Percentiles rank a stretch among this genome's conserved stretches.
phyloP scores from a whole-genome alignment of 2,329 filamentous ascomycete genomes.

The Sclerotiophoma versabilis region DNA sequence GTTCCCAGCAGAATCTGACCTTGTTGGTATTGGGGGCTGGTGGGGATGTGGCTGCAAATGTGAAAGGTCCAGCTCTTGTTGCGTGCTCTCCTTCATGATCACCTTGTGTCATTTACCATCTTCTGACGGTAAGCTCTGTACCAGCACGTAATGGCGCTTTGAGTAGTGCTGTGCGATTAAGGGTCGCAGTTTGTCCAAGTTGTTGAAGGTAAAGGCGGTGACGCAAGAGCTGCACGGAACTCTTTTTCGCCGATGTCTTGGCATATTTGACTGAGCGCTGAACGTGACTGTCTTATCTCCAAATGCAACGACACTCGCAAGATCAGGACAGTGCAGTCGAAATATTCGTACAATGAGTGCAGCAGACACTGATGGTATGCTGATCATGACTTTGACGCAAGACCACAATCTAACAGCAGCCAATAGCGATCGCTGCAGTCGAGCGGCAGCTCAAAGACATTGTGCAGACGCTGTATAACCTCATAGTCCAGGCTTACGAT shows the following conservation, averaged over 20 bases:
- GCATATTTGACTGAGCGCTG: slow-evolving; percentile 6
- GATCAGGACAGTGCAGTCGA: neutral
- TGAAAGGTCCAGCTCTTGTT: slow-evolving; percentile 28
- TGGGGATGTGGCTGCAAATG: slow-evolving; percentile 32
- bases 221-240: slow-evolving; percentile 19
- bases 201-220: slow-evolving; percentile 22
- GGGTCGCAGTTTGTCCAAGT: slow-evolving; percentile 15
- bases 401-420: neutral
- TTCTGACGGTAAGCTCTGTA: neutral
- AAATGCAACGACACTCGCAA: neutral
- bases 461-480: slow-evolving; percentile 67
- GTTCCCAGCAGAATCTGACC: slow-evolving; percentile 15
- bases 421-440: slow-evolving; percentile 30
- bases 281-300: neutral
- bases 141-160: slow-evolving; percentile 22
- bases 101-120: slow-evolving; percentile 25
- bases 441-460: slow-evolving; percentile 65
- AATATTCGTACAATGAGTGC: neutral
- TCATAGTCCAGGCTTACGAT: slow-evolving; percentile 65
- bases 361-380: slow-evolving; percentile 4
- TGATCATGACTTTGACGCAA: neutral
- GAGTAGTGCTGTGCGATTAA: slow-evolving; percentile 11
- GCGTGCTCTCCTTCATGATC: slow-evolving; percentile 40
- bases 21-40: slow-evolving; percentile 22
- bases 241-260: slow-evolving; percentile 29